Conservation (phyloP, 108 stramenopile species). For the Pseudonitzschia delicatissima region DNA sequence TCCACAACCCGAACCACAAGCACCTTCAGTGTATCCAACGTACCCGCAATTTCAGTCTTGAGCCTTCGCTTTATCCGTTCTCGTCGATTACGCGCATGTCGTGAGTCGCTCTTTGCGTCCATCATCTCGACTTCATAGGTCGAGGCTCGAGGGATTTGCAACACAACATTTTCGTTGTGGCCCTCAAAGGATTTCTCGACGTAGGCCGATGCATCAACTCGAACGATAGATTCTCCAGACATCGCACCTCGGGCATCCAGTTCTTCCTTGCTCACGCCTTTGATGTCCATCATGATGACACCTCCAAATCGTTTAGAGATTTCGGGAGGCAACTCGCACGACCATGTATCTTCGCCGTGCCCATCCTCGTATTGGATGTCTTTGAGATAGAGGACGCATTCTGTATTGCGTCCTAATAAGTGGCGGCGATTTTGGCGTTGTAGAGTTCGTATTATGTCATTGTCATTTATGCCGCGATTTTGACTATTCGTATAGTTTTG, state of each 20-base stretch:
- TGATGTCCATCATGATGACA: background rate
- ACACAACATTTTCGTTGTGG: background rate
- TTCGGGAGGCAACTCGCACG: background rate
- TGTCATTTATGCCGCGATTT: background rate
- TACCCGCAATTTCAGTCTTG: background rate
- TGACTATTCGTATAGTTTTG: background rate
- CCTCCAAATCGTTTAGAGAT: background rate
- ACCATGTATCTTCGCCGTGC: background rate
- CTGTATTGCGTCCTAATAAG: background rate
- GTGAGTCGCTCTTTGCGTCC: background rate
- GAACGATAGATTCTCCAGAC: background rate
- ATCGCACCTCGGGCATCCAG: background rate
- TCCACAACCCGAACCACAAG: conserved; percentile 9
- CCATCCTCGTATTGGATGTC: conserved; percentile 9
- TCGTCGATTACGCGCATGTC: background rate
- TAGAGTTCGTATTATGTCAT: no score
- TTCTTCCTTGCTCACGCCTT: background rate
- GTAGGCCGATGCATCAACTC: background rate
- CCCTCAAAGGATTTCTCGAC: background rate
- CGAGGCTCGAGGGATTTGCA: background rate
- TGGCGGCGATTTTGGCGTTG: background rate
- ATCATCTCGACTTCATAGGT: background rate
- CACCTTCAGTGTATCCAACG: background rate
- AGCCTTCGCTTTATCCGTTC: no score
- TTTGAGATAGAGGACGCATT: conserved; percentile 4